Evolutionary conservation across 2,329 filamentous ascomycete genomes (phyloP).

Genomic region (Amauroascus verrucosus): DNA sequence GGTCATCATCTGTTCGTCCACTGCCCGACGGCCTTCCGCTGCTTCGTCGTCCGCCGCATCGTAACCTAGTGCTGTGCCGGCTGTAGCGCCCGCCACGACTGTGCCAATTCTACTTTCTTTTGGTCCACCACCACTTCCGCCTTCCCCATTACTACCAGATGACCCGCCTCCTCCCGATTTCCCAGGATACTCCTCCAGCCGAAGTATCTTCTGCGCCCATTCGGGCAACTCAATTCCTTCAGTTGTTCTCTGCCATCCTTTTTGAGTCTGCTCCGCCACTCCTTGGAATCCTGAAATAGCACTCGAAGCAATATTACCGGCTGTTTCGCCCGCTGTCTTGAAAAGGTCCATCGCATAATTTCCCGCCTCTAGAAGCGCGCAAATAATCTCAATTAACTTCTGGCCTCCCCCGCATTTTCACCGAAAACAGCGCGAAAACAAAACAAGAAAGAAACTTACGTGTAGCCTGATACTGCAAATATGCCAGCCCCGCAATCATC

Average conservation of each 20-base stretch:
- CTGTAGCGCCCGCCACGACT: constrained; percentile 55
- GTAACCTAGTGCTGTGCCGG: constrained; percentile 69
- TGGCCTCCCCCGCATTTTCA: no score
- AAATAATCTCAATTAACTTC: constrained; percentile 2
- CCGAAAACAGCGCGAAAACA: no score
- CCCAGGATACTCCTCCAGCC: constrained; percentile 48
- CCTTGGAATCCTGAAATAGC: constrained; percentile 63
- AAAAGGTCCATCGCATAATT: constrained; percentile 69
- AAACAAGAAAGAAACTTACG: constrained; percentile 46
- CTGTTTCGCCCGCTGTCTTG: constrained; percentile 60
- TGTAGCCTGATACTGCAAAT: constrained; percentile 90
- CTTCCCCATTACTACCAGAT: constrained; percentile 39
- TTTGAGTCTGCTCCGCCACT: constrained; percentile 66
- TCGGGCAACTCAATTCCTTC: constrained; percentile 61
- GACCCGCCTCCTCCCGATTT: constrained; percentile 32
- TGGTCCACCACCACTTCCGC: constrained; percentile 36
- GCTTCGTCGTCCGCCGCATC: constrained; percentile 49
- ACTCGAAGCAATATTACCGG: constrained; percentile 56
- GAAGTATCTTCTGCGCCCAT: constrained; percentile 69
- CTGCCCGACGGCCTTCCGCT: constrained; percentile 55
- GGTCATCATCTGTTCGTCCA: constrained; percentile 98
- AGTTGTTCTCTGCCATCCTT: constrained; percentile 75
- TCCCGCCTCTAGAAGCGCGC: constrained; percentile 50
- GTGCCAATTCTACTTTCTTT: constrained; percentile 48
- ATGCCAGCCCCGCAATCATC: constrained; percentile 76